Evolutionary conservation across 768 basidiomycete genomes (phyloP), one percentile per base, ranked within the genome.

Genomic region (Agrocybe praecox): DNA sequence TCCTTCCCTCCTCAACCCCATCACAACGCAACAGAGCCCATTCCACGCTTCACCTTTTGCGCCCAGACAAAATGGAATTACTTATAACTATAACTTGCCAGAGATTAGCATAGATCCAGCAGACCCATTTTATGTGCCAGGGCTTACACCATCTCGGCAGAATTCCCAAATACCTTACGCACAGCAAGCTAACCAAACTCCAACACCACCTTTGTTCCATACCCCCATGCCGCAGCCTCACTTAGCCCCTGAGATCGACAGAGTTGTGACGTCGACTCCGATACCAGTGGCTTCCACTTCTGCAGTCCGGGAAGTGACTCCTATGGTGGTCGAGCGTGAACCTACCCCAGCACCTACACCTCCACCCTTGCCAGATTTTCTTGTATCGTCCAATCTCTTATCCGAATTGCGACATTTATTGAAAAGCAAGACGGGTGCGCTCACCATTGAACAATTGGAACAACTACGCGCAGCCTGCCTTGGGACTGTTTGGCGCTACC

Each of bases 391-490:
- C 21, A 66, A 58, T 2, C 66, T 77, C 10, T 62, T 96, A 22
- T 64, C 62, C 0, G 65, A 78, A 10, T 80, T 98, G 0, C 71
- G 75, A 54, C 45, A 67, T 2, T 70, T 76, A 45, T 68, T 98
- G 23, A 73, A 73, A 33, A 74, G 81, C 17, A 68, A 68, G 45
- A 97, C 96, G 1, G 67, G 58, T 6, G 67, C 66, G 0, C 75
- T 98, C 43, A 91, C 79, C 22, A 80, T 98, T 49, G 97, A 99
- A 67, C 87, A 96, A 67, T 81, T 99, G 6, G 97, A 98, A 68
- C 95, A 98, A 71, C 79, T 99, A 6, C 85, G 97, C 6, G 96
- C 97, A 8, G 85, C 82, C 2, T 89, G 87, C 63, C 82, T 95
- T 22, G 85, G 86, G 42, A 77, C 77, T 49, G 80, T 98, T n/a